phyloP scores from a whole-genome alignment of 2,329 filamentous ascomycete genomes.

The Pseudogymnoascus pannorum region DNA sequence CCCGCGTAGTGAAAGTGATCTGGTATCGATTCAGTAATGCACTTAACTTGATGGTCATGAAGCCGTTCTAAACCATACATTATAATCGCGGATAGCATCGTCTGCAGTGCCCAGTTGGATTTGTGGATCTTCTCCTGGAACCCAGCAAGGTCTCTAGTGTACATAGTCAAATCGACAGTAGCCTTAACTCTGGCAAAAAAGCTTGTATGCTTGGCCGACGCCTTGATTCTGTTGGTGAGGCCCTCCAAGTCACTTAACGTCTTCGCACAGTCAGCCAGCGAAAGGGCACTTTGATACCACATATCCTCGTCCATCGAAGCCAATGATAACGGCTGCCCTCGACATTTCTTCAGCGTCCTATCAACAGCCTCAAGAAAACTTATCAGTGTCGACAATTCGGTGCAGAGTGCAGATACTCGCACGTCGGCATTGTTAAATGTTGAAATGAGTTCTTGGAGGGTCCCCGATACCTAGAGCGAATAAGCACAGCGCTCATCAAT shows the following conservation, averaged over 20 bases:
- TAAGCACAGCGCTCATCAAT: not conserved
- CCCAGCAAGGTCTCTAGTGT: conserved; percentile 16
- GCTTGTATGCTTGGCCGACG: not conserved
- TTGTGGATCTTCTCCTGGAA: conserved; percentile 25
- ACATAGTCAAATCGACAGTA: conserved; percentile 16
- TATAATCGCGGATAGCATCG: conserved; percentile 23
- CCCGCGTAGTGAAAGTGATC: conserved; percentile 17
- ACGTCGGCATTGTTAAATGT: conserved; percentile 13
- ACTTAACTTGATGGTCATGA: not conserved
- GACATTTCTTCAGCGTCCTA: conserved; percentile 19
- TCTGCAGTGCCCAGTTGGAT: conserved; percentile 25
- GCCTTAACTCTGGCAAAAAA: conserved; percentile 11
- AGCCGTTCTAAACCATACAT: conserved; percentile 13
- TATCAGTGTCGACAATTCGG: conserved; percentile 13
- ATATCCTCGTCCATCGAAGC: conserved; percentile 19
- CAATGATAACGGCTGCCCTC: conserved; percentile 16
- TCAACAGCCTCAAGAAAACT: conserved; percentile 19
- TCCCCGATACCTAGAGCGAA: conserved; percentile 4
- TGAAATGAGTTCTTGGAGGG: conserved; percentile 11
- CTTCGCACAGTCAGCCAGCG: conserved; percentile 16
- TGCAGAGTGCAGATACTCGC: conserved; percentile 10
- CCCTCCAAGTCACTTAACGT: conserved; percentile 14
- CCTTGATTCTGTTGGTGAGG: conserved; percentile 19
- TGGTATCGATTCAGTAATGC: not conserved
- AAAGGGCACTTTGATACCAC: conserved; percentile 21